Percentiles rank a stretch among this genome's conserved stretches.
Evolutionary conservation across 2,329 filamentous ascomycete genomes (phyloP).

Genomic region (Diaporthe longicolla): DNA sequence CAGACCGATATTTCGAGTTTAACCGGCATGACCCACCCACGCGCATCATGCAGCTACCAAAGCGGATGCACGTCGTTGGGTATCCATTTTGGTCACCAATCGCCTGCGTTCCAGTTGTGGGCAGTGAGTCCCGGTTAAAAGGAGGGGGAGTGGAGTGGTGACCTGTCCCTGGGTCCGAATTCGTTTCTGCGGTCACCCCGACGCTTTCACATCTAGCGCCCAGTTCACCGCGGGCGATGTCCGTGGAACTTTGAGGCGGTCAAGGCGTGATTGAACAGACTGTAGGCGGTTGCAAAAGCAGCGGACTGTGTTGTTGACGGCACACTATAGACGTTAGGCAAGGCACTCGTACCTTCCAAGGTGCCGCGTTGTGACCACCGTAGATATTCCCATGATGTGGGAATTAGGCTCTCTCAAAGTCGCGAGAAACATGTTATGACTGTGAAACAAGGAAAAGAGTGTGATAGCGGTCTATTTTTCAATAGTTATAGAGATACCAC

Average conservation of each 20-base stretch:
- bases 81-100: neutral
- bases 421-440: no score
- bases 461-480: no score
- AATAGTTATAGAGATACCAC: rapidly evolving
- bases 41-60: neutral
- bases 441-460: neutral
- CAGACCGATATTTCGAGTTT: neutral
- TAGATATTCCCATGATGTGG: neutral
- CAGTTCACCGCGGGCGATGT: neutral
- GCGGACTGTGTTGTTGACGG: neutral
- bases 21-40: neutral
- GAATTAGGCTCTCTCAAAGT: neutral
- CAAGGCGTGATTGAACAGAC: neutral
- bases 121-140: neutral
- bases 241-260: neutral
- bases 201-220: neutral
- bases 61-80: neutral
- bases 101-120: neutral
- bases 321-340: neutral
- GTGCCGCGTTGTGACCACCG: neutral
- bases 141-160: neutral
- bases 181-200: neutral
- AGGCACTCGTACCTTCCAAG: no score
- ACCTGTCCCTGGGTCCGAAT: neutral
- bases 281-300: neutral